phyloP scores from a whole-genome alignment of 2,329 filamentous ascomycete species.

The Claviceps purpurea region DNA sequence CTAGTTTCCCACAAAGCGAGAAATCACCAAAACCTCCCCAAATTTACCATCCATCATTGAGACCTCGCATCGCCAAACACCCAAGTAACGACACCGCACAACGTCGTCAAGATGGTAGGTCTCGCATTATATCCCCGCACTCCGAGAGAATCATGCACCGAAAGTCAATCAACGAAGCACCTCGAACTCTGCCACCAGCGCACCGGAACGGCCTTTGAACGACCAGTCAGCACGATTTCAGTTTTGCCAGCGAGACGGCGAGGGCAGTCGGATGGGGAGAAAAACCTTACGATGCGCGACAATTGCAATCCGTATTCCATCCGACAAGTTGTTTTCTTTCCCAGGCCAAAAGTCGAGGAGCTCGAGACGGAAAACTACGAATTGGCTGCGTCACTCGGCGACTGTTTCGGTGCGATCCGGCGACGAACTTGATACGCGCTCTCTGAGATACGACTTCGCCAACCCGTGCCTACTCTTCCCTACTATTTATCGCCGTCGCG shows the following conservation, averaged over 20 bases:
- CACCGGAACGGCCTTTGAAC: conserved; percentile 18
- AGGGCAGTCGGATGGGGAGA: neutral
- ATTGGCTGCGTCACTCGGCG: neutral
- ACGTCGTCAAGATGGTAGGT: conserved; percentile 38
- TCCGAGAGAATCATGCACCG: neutral
- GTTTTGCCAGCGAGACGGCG: neutral
- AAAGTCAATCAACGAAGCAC: neutral
- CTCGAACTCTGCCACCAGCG: conserved; percentile 11
- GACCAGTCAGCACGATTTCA: neutral
- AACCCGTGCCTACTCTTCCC: neutral
- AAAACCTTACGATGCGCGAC: neutral
- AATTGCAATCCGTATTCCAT: neutral
- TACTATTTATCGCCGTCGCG: neutral
- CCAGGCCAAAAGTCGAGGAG: neutral
- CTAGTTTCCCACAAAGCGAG: conserved; percentile 31
- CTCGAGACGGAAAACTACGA: neutral
- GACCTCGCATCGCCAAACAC: conserved; percentile 30
- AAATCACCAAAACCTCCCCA: conserved; percentile 30
- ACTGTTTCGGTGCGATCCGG: neutral
- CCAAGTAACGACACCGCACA: conserved; percentile 28
- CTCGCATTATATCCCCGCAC: conserved; percentile 9
- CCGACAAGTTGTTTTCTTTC: neutral
- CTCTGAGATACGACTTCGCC: neutral
- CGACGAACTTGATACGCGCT: neutral
- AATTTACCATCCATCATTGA: conserved; percentile 21